Percentiles rank a stretch among this genome's conserved stretches.
Conservation (phyloP, 345 rosid genomes). For the Hypericum androsaemum region DNA sequence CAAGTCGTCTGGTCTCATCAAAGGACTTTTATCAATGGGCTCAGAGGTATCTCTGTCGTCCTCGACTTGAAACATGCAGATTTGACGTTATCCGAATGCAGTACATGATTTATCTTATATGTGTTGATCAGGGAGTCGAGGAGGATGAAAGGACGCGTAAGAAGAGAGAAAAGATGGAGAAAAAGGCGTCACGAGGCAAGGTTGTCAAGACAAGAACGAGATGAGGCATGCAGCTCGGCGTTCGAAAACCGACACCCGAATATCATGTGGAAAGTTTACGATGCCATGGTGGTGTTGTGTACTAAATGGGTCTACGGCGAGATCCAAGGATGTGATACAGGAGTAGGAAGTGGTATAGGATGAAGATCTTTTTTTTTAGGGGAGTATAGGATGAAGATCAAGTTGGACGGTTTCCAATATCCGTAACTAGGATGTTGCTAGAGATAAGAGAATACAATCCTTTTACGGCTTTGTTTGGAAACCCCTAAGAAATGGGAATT, state of each 20-base stretch:
- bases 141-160: constrained; percentile 84
- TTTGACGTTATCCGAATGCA: background rate
- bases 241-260: background rate
- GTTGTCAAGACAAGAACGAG: constrained; percentile 51
- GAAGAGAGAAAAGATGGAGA: constrained; percentile 92
- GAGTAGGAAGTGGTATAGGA: no score
- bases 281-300: no score
- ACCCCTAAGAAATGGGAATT: no score
- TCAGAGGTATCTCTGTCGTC: constrained; percentile 45
- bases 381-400: no score
- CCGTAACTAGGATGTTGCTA: no score
- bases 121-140: constrained; percentile 41
- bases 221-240: constrained; percentile 8
- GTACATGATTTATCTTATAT: constrained; percentile 1
- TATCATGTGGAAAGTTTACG: background rate
- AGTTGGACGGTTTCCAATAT: no score
- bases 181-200: constrained; percentile 58
- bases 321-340: no score
- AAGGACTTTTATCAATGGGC: constrained; percentile 48
- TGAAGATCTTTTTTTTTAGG: no score
- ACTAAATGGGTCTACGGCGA: no score
- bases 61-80: background rate
- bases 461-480: no score
- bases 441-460: no score
- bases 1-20: constrained; percentile 49